phyloP scores from a whole-genome alignment of 768 basidiomycete genomes.

The Guyanaporus albipodus region DNA sequence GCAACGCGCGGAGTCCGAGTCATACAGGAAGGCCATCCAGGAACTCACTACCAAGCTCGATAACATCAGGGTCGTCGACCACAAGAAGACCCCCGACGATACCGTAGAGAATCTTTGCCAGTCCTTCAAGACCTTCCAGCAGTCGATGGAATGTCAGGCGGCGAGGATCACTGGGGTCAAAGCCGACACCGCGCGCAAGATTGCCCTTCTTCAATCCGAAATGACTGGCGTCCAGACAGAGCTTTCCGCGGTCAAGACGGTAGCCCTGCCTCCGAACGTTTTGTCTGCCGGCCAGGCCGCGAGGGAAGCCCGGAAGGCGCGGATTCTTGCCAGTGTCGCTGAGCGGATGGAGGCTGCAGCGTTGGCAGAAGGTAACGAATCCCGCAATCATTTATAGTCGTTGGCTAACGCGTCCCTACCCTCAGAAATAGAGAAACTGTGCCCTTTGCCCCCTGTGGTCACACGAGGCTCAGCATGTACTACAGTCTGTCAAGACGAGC shows the following conservation, averaged over 20 bases:
- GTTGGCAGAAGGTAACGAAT: constrained; percentile 3
- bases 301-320: constrained; percentile 2
- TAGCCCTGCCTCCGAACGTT: neutral
- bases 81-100: constrained; percentile 7
- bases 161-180: constrained; percentile 13
- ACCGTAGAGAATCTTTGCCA: constrained; percentile 1
- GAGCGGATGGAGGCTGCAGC: neutral
- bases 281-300: neutral
- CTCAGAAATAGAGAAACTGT: neutral
- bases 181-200: constrained; percentile 17
- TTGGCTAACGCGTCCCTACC: neutral
- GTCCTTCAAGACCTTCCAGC: constrained; percentile 1
- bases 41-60: constrained; percentile 13
- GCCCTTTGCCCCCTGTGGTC: neutral
- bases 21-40: constrained; percentile 3
- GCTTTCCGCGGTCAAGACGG: constrained; percentile 8
- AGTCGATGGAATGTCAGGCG: constrained; percentile 11
- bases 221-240: constrained; percentile 7
- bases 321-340: neutral
- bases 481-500: neutral
- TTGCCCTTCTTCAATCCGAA: constrained; percentile 14
- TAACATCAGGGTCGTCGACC: neutral
- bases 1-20: constrained; percentile 1
- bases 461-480: neutral
- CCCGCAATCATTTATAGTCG: neutral